Conservation (phyloP, 225 moss, liverwort and hornwort species). For the Physcomitrellopsis africana region DNA sequence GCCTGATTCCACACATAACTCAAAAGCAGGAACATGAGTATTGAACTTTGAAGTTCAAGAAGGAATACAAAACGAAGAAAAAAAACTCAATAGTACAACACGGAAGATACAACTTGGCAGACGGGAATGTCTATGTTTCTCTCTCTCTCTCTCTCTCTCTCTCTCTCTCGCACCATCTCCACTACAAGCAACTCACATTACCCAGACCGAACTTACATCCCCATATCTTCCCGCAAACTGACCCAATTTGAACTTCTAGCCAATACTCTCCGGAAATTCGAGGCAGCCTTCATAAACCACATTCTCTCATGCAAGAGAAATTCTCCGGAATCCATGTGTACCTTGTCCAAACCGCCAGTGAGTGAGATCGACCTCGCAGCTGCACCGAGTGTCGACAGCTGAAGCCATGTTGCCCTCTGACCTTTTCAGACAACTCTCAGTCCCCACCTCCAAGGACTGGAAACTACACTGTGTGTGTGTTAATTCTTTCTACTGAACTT, state of each 20-base stretch:
- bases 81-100: no score
- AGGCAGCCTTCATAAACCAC: not conserved
- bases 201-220: not conserved
- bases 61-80: no score
- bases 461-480: not conserved
- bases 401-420: not conserved
- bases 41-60: no score
- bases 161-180: not conserved
- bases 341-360: not conserved
- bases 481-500: not conserved
- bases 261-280: no score
- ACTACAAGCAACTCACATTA: not conserved
- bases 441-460: not conserved
- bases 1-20: not conserved
- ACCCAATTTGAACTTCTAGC: not conserved
- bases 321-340: not conserved
- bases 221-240: not conserved
- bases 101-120: no score
- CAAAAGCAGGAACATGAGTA: no score
- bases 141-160: no score
- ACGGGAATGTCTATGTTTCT: no score
- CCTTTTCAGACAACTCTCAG: not conserved
- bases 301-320: not conserved
- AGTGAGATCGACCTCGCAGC: not conserved
- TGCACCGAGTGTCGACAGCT: not conserved